Conservation (phyloP, 169 alveolate genomes). For the Babesia ovata region DNA sequence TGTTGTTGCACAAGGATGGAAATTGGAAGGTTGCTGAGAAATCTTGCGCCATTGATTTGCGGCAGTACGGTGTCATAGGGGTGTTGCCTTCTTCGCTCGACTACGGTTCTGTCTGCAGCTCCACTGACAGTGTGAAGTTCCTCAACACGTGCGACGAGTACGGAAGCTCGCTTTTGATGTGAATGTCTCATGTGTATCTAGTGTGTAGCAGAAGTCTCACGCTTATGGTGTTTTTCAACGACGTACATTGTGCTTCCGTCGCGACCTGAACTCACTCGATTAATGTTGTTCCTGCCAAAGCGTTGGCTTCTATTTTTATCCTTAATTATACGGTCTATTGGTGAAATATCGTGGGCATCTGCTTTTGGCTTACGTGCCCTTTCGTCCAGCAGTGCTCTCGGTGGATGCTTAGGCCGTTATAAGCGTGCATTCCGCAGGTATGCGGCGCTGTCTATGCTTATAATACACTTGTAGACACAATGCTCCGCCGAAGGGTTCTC, state of each 20-base stretch:
- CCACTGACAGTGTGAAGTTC: slow-evolving; percentile 8
- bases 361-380: slow-evolving; percentile 1
- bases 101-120: slow-evolving; percentile 2
- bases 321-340: neutral
- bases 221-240: neutral
- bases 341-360: neutral
- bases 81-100: slow-evolving; percentile 29
- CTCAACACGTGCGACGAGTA: slow-evolving; percentile 13
- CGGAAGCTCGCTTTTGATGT: slow-evolving; percentile 9
- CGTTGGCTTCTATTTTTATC: neutral
- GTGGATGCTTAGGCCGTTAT: neutral
- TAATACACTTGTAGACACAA: slow-evolving; percentile 27
- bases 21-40: slow-evolving; percentile 4
- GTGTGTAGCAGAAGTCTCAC: neutral
- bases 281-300: slow-evolving; percentile 3
- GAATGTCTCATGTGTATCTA: neutral
- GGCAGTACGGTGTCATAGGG: slow-evolving; percentile 16
- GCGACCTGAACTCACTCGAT: neutral
- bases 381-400: neutral
- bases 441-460: neutral
- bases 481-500: slow-evolving; percentile 65
- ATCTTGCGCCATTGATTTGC: neutral
- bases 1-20: slow-evolving; percentile 62
- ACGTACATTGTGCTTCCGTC: neutral
- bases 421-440: slow-evolving; percentile 12